These are phyloP conservation scores for Gypsophila paniculata DNA, from an alignment of 179 eudicot species.

Conservation along the genomic window DNA sequence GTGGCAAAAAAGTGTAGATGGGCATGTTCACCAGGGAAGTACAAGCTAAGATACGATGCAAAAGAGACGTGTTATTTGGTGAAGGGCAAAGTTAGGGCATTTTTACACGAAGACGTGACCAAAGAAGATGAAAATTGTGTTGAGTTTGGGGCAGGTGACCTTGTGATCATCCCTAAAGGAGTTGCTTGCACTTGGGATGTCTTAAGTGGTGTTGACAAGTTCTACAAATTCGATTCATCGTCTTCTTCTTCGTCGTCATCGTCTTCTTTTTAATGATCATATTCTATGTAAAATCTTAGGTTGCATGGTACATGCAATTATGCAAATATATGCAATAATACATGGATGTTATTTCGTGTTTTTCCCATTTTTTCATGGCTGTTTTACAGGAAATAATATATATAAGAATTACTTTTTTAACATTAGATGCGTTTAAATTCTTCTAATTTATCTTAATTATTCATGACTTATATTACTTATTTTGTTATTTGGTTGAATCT, in stretches of 20 bases:
- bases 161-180: constrained; percentile 69
- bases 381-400: too few species aligned
- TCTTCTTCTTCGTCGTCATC: constrained; percentile 1
- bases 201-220: constrained; percentile 61
- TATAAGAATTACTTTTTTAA: too few species aligned
- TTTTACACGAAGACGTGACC: constrained; percentile 31
- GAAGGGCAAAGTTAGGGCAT: constrained; percentile 66
- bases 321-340: too few species aligned
- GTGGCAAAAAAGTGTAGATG: constrained; percentile 10
- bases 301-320: too few species aligned
- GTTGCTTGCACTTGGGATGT: constrained; percentile 88
- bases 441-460: too few species aligned
- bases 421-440: too few species aligned
- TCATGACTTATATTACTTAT: too few species aligned
- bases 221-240: constrained; percentile 60
- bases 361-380: too few species aligned
- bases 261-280: too few species aligned
- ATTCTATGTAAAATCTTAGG: too few species aligned
- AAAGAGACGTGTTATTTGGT: constrained; percentile 75
- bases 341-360: too few species aligned
- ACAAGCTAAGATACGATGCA: constrained; percentile 65
- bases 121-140: constrained; percentile 28
- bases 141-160: constrained; percentile 61
- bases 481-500: too few species aligned
- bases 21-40: constrained; percentile 83